Evolutionary conservation across 768 basidiomycete species (phyloP), one percentile per base, ranked within the genome.

Genomic region (Tylopilus rubrobrunneus): DNA sequence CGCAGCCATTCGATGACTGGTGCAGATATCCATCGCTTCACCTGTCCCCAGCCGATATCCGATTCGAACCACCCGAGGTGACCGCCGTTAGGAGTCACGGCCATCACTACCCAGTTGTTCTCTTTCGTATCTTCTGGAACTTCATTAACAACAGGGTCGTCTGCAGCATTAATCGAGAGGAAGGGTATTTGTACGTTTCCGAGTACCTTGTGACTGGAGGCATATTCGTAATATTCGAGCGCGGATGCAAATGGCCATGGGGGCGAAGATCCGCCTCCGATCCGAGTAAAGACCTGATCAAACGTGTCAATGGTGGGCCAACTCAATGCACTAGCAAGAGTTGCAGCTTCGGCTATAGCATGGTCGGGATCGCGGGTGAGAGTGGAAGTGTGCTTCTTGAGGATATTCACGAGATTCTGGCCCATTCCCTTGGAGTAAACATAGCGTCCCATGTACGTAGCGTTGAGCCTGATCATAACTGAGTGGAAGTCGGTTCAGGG

Each of bases 21-120:
- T 56, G 76, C 72, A n/a, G 75, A 81, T 47, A 86, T 75, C 88
- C 89, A 91, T 49, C 88, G 73, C 48, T 52, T 61, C 45, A 70
- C 65, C 56, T 59, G 60, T 51, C 68, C 56, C 60, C 67, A 71
- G 33, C 52, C 62, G 25, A 67, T 64, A 36, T 74, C 75, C 28
- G 75, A 68, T 69, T 87, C 80, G 60, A 90, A 91, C 89, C 89
- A 95, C 36, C 92, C 92, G 14, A 92, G 75, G 71, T 92, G 89
- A 0, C 89, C 89, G 1, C 89, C 91, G 21, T 74, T 70, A 29
- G 73, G 68, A 0, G 91, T 90, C 45, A 85, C 63, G 21, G 74
- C 83, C 72, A 86, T 81, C 4, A 80, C 73, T 14, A 85, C 78
- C 63, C 78, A 78, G 6, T 73, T 74, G 58, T 81, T 82, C 25